Evolutionary conservation across 768 basidiomycete species (phyloP), one percentile per base, ranked within the genome.

Genomic region (Calvatia gigantea): DNA sequence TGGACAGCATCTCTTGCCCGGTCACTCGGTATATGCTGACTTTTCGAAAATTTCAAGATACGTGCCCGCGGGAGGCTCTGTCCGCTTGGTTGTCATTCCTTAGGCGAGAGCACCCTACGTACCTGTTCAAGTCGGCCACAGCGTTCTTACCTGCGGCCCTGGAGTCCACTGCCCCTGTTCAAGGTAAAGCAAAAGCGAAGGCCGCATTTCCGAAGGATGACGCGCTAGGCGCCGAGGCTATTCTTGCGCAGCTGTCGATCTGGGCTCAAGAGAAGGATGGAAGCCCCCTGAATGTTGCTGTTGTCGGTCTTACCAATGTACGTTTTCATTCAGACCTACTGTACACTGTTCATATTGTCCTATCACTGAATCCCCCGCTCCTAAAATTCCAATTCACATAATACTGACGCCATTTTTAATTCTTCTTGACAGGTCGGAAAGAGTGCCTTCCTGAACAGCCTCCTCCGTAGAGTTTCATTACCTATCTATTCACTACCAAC

Each of bases 261-360:
- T 75, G 76, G 71, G 78, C 82, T 2, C 64, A 70, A 43, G 70
- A 76, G 55, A 83, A 83, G 62, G 63, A 70, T 11, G 70, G 70
- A 2, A 73, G 75, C 51, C 79, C 81, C 1, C 70, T 94, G 9
- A 72, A 77, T 23, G 83, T 93, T 48, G 91, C 90, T 31, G 81
- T 96, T 17, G 85, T 91, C 56, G 94, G 94, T n/a, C 69, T 89
- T 23, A 81, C 89, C 0, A 94, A 93, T 64, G 93, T 91, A 63
- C 58, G 87, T 69, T 32, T 54, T 51, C 42, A 39, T 47, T 48
- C 29, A 46, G 21, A 46, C 12, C 33, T 11, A 31, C 4, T 33
- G 31, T 29, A 29, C 33, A 37, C 21, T 39, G 39, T 43, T 45
- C 37, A 33, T n/a, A 37, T 9, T 15, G 14, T 56, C 23, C 49